Evolutionary conservation across 768 basidiomycete species (phyloP), one percentile per base, ranked within the genome.

Genomic region (Lentinula raphanica): DNA sequence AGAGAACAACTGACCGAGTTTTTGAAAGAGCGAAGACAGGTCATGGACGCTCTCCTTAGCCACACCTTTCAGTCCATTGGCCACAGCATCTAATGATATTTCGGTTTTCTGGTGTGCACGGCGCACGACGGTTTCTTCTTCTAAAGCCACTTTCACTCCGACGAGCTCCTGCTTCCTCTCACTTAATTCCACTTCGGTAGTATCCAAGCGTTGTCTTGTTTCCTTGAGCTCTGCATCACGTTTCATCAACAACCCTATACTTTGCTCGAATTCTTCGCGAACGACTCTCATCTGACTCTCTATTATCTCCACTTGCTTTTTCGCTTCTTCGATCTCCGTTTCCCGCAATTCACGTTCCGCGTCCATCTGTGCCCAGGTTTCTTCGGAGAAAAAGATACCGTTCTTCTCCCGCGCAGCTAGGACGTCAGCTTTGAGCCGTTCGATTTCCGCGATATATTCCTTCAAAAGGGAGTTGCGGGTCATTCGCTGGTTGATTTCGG

Each of bases 371-470:
- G 80, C 83, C 94, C 94, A 98, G 2, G 85, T 87, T 64, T 98
- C 94, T 64, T 92, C 86, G 0, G 92, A 88, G 69, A 98, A 88
- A 71, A 88, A 97, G 35, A 98, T 92, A 7, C 97, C 97, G 65
- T 96, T 94, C 79, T 96, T 96, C 72, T 97, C 94, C 36, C 95
- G 82, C 5, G 94, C 90, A 6, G 97, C 95, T 0, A 92, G 74
- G 45, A 96, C 77, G 63, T 98, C 95, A 0, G 86, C 85, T 69
- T 96, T 96, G 38, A 98, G 79, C 5, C 93, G 84, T 64, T 96
- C 94, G 46, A 98, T 97, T 71, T 98, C 97, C 12, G 80, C 84
- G 38, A 96, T 81, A 64, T 96, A 98, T 69, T 98, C 95, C 69
- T 94, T 94, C 46, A 99, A 74, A 49, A 98, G 84, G 1, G 92